A percentile compares a stretch with the other conserved stretches of the same genome.
phyloP scores from a whole-genome alignment of 805 yeast species.

The Wickerhamiella allomyrinae region DNA sequence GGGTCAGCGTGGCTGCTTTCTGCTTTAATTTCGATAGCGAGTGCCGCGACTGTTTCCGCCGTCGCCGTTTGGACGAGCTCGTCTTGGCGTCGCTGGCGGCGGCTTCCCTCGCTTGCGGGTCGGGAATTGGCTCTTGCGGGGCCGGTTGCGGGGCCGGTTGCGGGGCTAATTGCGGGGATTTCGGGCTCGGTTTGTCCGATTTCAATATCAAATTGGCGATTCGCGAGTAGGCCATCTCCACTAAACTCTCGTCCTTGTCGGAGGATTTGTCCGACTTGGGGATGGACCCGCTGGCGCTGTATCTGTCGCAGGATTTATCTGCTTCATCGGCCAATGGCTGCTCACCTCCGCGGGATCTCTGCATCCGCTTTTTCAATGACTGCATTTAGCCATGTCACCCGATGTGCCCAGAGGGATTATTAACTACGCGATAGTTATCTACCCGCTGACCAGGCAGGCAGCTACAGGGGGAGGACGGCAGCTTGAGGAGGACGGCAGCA shows the following conservation, averaged over 20 bases:
- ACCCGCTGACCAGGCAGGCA: too few relatives aligned
- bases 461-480: too few relatives aligned
- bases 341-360: not conserved
- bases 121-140: not conserved
- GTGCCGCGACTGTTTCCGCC: not conserved
- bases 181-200: not conserved
- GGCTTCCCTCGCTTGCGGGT: not conserved
- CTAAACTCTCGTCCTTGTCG: not conserved
- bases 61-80: not conserved
- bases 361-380: constrained; percentile 1
- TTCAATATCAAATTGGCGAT: not conserved
- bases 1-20: not conserved
- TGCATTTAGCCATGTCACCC: constrained; percentile 1
- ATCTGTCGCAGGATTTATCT: not conserved
- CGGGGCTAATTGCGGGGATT: not conserved
- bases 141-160: too few relatives aligned
- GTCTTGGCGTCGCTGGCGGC: not conserved
- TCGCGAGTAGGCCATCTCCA: not conserved
- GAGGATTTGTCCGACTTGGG: not conserved
- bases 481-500: too few relatives aligned
- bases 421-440: too few relatives aligned
- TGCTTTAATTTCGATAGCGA: not conserved
- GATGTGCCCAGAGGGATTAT: too few relatives aligned
- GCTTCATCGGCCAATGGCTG: not conserved
- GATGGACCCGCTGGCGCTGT: not conserved